Base-by-base conservation (phyloP, 164 flowering plant genomes). In the Buxus sempervirens region DNA sequence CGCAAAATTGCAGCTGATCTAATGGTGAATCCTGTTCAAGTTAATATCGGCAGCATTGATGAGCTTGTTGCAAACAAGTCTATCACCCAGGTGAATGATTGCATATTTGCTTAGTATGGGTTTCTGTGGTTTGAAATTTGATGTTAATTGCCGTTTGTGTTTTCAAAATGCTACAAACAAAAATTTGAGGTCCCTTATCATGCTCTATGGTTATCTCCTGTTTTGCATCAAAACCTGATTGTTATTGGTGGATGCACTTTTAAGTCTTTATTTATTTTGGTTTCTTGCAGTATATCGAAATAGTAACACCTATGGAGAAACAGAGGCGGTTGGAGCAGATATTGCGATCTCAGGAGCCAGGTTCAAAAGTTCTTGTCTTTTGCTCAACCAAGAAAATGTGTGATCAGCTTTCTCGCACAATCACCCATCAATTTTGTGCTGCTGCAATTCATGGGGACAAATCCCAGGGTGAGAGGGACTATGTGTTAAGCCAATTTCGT, bases 351-450 rank as follows among this genome's bases (percentile, higher is more conserved):
- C 95, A 89, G 64, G 90, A 89, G 69, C 98, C 87, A 23, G 93
- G 95, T 62, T 88, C 98, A 2, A 93, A 88, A 78, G 75, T 89
- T 41, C 85, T 93, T 24, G 73, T 93, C 26, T 93, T 93, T 64
- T 93, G 98, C 70, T 85, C 98, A 12, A 93, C 98, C 20, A 93
- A 93, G 73, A 93, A 76, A 78, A 90, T 93, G 98, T 93, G 98
- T 72, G 98, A 93, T 67, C 86, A 81, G 69, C 88, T 93, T 67
- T 75, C 95, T 32, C 84, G 89, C 18, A 81, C 78, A 51, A 76
- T 90, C n/a, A 70, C 74, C 25, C 91, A 89, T 49, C 83, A 76
- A 18, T 90, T 88, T 80, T 91, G 93, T 57, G 90, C 96, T 76
- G 90, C 95, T 70, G 95, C 95, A 19, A 93, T 93, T 68, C 98